Evolutionary conservation across 2,329 filamentous ascomycete species (phyloP), one percentile per base, ranked within the genome.

Genomic region (Aureobasidium lini): DNA sequence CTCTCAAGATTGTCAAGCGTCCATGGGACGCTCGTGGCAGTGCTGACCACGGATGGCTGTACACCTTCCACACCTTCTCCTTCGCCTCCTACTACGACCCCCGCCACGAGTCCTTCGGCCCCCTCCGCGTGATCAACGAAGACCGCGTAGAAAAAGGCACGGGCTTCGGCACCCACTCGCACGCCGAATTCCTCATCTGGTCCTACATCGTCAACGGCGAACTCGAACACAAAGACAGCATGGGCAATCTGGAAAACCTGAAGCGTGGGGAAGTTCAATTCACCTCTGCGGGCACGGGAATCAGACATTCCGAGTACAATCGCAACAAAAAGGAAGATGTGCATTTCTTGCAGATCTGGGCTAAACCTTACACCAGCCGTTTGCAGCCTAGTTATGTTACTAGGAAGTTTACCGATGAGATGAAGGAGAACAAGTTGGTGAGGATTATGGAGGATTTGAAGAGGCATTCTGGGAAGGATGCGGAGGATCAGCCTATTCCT

Each of bases 261-360:
- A 82, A 82, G 67, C 80, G 89, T 39, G 89, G 90, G 11, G 90
- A 95, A 71, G 88, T 95, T 46, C 90, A 95, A 69, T 95, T 95
- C 73, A 95, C 90, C 9, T 91, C 87, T 13, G 90, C 89, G n/a
- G 90, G 90, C 58, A 90, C 84, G 5, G 83, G 84, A 6, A 86
- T 95, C 67, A 83, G 89, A 1, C 90, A 95, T 72, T 88, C 84
- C 7, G 90, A 95, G 74, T 84, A 87, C 74, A 94, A 93, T 73
- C 85, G 94, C 73, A 85, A 90, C 70, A 71, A 76, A 57, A 75
- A 80, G 13, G 83, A 89, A 46, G 84, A 87, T 28, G 87, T 54
- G 29, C 89, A 93, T 69, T 95, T 95, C 69, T 76, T 95, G 36
- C 90, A 95, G 73, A 95, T 95, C 66, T 95, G 90, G 90, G 89